Evolutionary conservation across 192 early-diverging fungal species (phyloP).

Genomic region (Polychytrium aggregatum): DNA sequence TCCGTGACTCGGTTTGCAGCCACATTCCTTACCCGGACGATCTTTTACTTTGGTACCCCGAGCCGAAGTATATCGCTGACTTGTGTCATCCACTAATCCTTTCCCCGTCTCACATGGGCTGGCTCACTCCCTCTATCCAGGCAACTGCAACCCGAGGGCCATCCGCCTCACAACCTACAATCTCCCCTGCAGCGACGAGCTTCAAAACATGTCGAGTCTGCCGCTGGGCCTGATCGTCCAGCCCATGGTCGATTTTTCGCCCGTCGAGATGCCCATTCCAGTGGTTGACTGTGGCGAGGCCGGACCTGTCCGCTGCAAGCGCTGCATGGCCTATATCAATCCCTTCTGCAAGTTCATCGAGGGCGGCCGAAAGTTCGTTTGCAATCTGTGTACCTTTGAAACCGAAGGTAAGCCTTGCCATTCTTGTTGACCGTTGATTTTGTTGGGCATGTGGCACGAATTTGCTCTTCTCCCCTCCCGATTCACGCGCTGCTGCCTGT

Average conservation of each 20-base stretch:
- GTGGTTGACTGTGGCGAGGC: conserved; percentile 73
- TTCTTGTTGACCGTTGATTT: neutral
- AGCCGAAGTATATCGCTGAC: too few species aligned
- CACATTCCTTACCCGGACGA: too few species aligned
- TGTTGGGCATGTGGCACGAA: neutral
- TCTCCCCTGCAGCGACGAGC: conserved; percentile 71
- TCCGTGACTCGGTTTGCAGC: too few species aligned
- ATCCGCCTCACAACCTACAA: conserved; percentile 81
- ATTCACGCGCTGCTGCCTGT: too few species aligned
- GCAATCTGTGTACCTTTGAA: conserved; percentile 85
- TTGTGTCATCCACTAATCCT: too few species aligned
- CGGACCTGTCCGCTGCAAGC: conserved; percentile 79
- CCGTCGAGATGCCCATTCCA: conserved; percentile 50
- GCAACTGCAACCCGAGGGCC: conserved; percentile 70
- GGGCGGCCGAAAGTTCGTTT: conserved; percentile 84
- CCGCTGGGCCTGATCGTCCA: conserved; percentile 84
- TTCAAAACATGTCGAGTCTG: conserved; percentile 64
- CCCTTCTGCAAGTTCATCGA: conserved; percentile 78
- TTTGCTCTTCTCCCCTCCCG: neutral
- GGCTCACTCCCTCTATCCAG: conserved; percentile 2
- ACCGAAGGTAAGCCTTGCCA: conserved; percentile 50
- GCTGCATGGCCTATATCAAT: conserved; percentile 93
- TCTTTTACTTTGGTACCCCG: too few species aligned
- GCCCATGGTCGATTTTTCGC: conserved; percentile 86
- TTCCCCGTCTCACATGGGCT: too few species aligned